phyloP scores from a whole-genome alignment of 2,329 filamentous ascomycete genomes.

The Dactylellina haptotyla region DNA sequence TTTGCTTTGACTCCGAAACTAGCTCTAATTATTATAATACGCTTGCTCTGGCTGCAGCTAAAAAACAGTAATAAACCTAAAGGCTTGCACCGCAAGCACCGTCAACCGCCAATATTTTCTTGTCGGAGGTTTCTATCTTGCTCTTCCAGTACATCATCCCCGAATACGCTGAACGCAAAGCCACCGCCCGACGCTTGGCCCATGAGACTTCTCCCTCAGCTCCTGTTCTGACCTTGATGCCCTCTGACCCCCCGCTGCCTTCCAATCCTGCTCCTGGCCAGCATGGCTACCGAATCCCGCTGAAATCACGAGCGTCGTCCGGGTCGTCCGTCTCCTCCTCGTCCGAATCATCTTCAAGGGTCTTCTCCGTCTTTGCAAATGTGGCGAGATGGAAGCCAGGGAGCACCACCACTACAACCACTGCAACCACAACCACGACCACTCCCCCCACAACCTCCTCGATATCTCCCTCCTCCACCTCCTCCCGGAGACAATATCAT shows the following conservation, averaged over 20 bases:
- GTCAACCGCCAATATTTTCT: constrained; percentile 43
- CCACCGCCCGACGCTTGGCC: constrained; percentile 32
- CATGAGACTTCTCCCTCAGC: neutral
- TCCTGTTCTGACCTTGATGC: constrained; percentile 48
- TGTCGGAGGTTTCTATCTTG: constrained; percentile 49
- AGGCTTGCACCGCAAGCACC: constrained; percentile 27
- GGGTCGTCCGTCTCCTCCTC: constrained; percentile 28
- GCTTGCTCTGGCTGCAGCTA: neutral
- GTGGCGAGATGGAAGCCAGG: constrained; percentile 53
- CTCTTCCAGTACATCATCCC: constrained; percentile 48
- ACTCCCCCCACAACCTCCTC: neutral
- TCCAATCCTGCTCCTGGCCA: constrained; percentile 27
- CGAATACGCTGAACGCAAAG: constrained; percentile 46
- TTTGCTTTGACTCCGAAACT: neutral
- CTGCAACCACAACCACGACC: constrained; percentile 8
- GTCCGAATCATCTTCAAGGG: constrained; percentile 28
- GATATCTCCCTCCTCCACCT: neutral
- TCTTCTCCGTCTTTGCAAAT: constrained; percentile 50
- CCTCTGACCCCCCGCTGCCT: constrained; percentile 7
- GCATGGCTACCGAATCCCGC: constrained; percentile 46
- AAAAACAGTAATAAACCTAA: neutral
- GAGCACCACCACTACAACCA: constrained; percentile 20
- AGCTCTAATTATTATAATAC: neutral
- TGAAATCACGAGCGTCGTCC: constrained; percentile 42
- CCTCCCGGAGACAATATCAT: constrained; percentile 33